Evolutionary conservation across 2,329 filamentous ascomycete species (phyloP), one percentile per base, ranked within the genome.

Genomic region (Macroventuria anomochaeta): DNA sequence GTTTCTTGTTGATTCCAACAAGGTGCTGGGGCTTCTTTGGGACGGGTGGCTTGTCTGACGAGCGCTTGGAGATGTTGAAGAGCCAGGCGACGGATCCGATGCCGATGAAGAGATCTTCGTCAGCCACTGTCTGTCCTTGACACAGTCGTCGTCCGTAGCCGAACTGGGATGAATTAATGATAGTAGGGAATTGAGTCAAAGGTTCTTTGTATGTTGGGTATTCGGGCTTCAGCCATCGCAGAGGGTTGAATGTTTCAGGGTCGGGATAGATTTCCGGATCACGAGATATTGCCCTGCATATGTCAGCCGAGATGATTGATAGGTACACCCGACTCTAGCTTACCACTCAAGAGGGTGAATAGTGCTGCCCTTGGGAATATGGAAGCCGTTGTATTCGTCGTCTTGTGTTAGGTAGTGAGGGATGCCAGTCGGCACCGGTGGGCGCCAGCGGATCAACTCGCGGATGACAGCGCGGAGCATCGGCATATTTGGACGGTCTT

Each of bases 211-310:
- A 84, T 0, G 79, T 82, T n/a, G 81, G 81, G 67, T 76, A 83
- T 11, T 72, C 71, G 0, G 80, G 75, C 28, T 82, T 75, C 72
- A 93, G 91, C 82, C 82, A 85, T 40, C 82, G 77, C 23, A 81
- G 77, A 3, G 83, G 82, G 28, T 80, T 79, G 71, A 83, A 85
- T 20, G 72, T 71, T 69, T 97, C 93, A 2, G 95, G 92, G 69
- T 95, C 36, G 2, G 81, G 81, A 62, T 81, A 85, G 31, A 79
- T 75, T 2, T 69, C 68, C 7, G 80, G 77, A 48, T 84, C 81
- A 23, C 81, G 79, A 26, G 82, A 77, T 58, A 84, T 82, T 23
- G 81, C 76, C 78, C 79, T 80, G 40, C 21, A 34, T 13, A 25
- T 38, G 20, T 68, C 59, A 65, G 63, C 46, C 32, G 49, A 33